A percentile compares a stretch with the other conserved stretches of the same genome.
Conservation (phyloP, 2,329 filamentous ascomycete genomes). For the Fusarium bulbicola region DNA sequence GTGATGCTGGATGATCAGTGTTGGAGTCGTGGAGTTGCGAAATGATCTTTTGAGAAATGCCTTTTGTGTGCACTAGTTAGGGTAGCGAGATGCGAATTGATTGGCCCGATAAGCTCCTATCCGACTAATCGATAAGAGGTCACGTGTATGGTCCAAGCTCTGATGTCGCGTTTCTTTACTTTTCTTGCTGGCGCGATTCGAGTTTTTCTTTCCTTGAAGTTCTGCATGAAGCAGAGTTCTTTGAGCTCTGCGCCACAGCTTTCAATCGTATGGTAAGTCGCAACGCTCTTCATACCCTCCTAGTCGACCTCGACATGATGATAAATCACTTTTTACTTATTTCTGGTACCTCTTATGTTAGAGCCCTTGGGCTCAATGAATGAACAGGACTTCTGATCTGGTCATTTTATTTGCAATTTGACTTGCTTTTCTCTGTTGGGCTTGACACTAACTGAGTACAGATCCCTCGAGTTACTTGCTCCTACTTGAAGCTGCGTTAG, state of each 20-base stretch:
- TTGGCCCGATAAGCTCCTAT: background rate
- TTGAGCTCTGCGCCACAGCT: background rate
- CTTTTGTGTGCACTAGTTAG: conserved; percentile 46
- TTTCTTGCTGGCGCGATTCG: conserved; percentile 25
- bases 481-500: background rate
- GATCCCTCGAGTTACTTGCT: background rate
- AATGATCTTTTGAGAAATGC: conserved; percentile 28
- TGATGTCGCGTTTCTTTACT: conserved; percentile 28
- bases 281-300: background rate
- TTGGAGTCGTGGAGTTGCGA: conserved; percentile 53
- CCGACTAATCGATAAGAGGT: background rate
- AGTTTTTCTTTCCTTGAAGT: conserved; percentile 22
- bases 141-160: conserved; percentile 28
- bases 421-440: conserved; percentile 3
- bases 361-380: conserved; percentile 76
- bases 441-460: conserved; percentile 33
- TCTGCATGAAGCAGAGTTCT: background rate
- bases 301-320: conserved; percentile 68
- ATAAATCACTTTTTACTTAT: conserved; percentile 69
- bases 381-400: conserved; percentile 84
- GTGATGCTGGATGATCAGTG: conserved; percentile 40
- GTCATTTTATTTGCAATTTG: conserved; percentile 19
- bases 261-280: conserved; percentile 47
- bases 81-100: conserved; percentile 44
- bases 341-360: conserved; percentile 99